Percentiles rank a stretch among this genome's conserved stretches.
phyloP scores from a whole-genome alignment of 2,329 filamentous ascomycete genomes.

The Scleromitrula shiraiana region DNA sequence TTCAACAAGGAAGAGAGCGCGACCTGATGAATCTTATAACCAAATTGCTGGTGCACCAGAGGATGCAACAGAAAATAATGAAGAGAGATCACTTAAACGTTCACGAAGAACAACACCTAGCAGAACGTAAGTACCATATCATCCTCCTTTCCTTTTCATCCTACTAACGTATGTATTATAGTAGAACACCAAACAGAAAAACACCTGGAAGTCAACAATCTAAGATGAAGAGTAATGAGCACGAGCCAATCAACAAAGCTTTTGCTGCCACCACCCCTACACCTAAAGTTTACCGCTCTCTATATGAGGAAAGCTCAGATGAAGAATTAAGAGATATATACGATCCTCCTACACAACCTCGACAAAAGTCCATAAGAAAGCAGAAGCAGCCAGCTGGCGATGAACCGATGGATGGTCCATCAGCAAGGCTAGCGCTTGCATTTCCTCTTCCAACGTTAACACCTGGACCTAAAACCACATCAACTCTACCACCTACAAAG shows the following conservation, averaged over 20 bases:
- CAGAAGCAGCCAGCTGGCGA: background rate
- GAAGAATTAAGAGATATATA: too few relatives aligned
- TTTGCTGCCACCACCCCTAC: too few relatives aligned
- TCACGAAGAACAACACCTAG: background rate
- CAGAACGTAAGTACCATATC: background rate
- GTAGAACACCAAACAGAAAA: too few relatives aligned
- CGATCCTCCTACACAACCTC: too few relatives aligned
- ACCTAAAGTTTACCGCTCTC: too few relatives aligned
- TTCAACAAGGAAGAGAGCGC: slow-evolving; percentile 4
- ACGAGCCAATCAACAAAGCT: too few relatives aligned
- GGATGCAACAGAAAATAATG: background rate
- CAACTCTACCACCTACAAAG: background rate
- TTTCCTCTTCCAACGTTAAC: background rate
- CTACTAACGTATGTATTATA: too few relatives aligned
- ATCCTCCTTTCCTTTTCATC: too few relatives aligned
- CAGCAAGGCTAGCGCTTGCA: background rate
- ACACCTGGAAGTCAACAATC: too few relatives aligned
- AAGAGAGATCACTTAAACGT: slow-evolving; percentile 3
- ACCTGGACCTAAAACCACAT: background rate
- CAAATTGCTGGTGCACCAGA: background rate
- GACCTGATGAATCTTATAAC: background rate
- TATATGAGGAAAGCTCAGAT: too few relatives aligned
- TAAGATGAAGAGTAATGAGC: too few relatives aligned
- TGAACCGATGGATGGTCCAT: background rate
- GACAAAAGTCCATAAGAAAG: too few relatives aligned